These are phyloP conservation scores for Tricholoma hemisulphureum DNA, from an alignment of 768 basidiomycete genomes.

Conservation along the genomic window DNA sequence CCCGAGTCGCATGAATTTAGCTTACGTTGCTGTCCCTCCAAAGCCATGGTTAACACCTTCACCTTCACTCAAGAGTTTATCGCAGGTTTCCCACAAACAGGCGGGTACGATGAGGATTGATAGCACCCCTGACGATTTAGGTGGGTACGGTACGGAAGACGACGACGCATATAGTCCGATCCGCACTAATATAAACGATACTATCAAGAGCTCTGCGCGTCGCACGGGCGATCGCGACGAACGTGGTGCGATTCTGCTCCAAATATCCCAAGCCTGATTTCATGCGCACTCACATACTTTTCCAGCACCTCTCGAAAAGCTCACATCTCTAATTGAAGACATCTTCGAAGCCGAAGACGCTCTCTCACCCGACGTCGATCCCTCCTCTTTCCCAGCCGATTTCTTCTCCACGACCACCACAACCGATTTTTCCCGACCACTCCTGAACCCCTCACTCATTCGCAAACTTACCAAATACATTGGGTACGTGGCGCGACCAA, in stretches of 20 bases:
- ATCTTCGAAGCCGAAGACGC: constrained; percentile 81
- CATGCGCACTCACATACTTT: not conserved
- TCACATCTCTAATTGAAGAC: constrained; percentile 75
- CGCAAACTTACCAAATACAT: constrained; percentile 72
- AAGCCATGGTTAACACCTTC: constrained; percentile 46
- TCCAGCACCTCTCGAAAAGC: constrained; percentile 70
- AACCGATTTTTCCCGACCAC: constrained; percentile 54
- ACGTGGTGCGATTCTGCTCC: constrained; percentile 46
- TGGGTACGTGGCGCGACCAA: constrained; percentile 62
- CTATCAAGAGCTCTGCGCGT: constrained; percentile 49
- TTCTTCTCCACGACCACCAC: constrained; percentile 63
- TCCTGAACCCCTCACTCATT: constrained; percentile 55
- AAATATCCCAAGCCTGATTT: not conserved
- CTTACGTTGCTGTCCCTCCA: constrained; percentile 47
- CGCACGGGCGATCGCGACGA: constrained; percentile 77
- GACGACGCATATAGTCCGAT: constrained; percentile 33
- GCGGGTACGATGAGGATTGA: constrained; percentile 30
- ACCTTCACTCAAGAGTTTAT: constrained; percentile 32
- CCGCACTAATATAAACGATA: constrained; percentile 27
- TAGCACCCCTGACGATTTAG: constrained; percentile 42
- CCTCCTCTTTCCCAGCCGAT: constrained; percentile 51
- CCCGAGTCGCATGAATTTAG: constrained; percentile 37
- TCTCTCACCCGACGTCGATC: constrained; percentile 54
- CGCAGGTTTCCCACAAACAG: constrained; percentile 13
- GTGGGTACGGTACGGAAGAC: constrained; percentile 59